Conservation (phyloP, 2,329 filamentous ascomycete species). For the Xylaria sp. region DNA sequence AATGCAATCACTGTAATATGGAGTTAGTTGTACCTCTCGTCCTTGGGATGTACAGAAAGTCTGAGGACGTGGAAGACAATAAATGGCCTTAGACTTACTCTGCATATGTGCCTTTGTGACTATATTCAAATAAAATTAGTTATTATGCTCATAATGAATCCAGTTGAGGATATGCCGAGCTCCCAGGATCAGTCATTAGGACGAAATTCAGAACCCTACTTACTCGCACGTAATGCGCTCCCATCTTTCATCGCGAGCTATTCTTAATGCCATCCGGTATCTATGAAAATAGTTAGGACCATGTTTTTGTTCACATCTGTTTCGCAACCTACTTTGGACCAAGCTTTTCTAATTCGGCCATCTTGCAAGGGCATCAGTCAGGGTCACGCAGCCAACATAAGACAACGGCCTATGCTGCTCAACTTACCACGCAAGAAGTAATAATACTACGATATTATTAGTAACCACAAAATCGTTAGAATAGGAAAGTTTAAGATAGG, state of each 20-base stretch:
- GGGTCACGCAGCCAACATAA: background rate
- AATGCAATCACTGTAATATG: slow-evolving; percentile 38
- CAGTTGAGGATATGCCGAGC: background rate
- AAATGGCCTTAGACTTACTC: slow-evolving; percentile 30
- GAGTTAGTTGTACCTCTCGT: slow-evolving; percentile 15
- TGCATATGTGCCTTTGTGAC: slow-evolving; percentile 41
- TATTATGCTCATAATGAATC: background rate
- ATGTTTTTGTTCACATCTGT: background rate
- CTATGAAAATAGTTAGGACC: slow-evolving; percentile 16
- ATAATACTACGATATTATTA: slow-evolving; percentile 35
- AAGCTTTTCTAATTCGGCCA: slow-evolving; percentile 79
- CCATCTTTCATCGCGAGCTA: slow-evolving; percentile 91
- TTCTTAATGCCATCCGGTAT: slow-evolving; percentile 51
- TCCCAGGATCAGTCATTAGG: background rate
- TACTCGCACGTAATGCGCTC: slow-evolving; percentile 89
- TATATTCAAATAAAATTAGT: slow-evolving; percentile 20
- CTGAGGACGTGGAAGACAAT: background rate
- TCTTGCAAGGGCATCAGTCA: slow-evolving; percentile 24
- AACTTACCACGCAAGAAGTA: slow-evolving; percentile 37
- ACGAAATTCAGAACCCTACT: slow-evolving; percentile 62
- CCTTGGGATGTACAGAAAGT: background rate
- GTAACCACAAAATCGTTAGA: background rate
- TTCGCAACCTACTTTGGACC: slow-evolving; percentile 76
- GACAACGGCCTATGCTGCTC: background rate
- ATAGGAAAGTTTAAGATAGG: background rate